Conservation (phyloP, 2,329 filamentous ascomycete species). For the Epichloe hybrida region DNA sequence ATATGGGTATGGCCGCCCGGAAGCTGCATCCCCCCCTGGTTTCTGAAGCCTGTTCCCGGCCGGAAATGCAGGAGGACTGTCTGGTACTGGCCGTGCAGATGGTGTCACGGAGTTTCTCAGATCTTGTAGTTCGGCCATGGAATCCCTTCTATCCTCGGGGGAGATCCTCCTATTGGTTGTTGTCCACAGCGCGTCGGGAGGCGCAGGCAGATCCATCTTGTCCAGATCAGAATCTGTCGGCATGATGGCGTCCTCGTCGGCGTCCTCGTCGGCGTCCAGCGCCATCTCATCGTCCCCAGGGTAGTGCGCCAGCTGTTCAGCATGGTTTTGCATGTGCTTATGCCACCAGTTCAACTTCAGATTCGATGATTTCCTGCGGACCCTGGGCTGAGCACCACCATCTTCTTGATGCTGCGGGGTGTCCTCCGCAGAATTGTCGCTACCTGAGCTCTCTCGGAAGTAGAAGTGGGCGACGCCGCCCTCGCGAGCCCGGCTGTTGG, state of each 20-base stretch:
- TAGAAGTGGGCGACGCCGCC: conserved; percentile 60
- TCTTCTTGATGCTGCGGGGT: conserved; percentile 19
- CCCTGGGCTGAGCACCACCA: conserved; percentile 14
- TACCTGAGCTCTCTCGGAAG: conserved; percentile 49
- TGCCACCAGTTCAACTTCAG: conserved; percentile 60
- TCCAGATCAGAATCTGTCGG: conserved; percentile 29
- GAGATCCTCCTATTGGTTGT: conserved; percentile 21
- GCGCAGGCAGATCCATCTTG: conserved; percentile 26
- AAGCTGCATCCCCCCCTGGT: neutral
- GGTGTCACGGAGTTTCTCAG: conserved; percentile 13
- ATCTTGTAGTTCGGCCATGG: conserved; percentile 12
- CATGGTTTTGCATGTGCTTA: conserved; percentile 68
- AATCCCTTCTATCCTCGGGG: conserved; percentile 15
- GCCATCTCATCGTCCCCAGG: conserved; percentile 16
- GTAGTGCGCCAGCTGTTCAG: conserved; percentile 46
- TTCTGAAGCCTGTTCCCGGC: neutral
- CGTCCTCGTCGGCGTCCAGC: conserved; percentile 15
- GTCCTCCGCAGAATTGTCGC: conserved; percentile 32
- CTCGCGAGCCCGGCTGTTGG: conserved; percentile 55
- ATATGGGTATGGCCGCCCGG: conserved; percentile 1
- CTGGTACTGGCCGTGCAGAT: conserved; percentile 9
- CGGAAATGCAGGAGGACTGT: conserved; percentile 8
- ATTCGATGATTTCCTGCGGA: conserved; percentile 46
- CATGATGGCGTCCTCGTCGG: conserved; percentile 14
- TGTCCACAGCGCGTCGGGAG: conserved; percentile 29